Evolutionary conservation across 108 stramenopile species (phyloP).

Genomic region (Craspedostauros australis): DNA sequence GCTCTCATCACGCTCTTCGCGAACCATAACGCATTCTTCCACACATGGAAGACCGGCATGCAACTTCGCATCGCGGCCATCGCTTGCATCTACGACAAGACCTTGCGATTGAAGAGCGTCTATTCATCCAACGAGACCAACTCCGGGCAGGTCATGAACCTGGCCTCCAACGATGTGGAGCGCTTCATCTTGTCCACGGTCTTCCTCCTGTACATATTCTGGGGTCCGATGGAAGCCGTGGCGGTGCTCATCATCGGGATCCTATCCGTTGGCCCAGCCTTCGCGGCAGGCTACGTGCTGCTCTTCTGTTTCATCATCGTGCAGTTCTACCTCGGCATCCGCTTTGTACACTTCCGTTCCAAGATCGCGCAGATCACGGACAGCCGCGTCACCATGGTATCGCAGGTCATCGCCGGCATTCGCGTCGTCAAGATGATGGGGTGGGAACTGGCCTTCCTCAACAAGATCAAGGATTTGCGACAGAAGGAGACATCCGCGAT

Average conservation of each 20-base stretch:
- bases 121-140: constrained; percentile 22
- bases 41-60: constrained; percentile 57
- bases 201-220: constrained; percentile 66
- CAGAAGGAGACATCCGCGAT: constrained; percentile 61
- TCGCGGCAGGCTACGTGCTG: constrained; percentile 77
- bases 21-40: constrained; percentile 47
- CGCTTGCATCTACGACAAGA: constrained; percentile 74
- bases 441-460: constrained; percentile 65
- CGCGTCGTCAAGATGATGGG: constrained; percentile 85
- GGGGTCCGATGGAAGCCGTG: constrained; percentile 79
- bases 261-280: constrained; percentile 66
- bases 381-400: constrained; percentile 75
- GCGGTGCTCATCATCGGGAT: constrained; percentile 70
- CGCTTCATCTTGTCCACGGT: constrained; percentile 68
- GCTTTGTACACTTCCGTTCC: constrained; percentile 66
- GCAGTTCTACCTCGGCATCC: constrained; percentile 60
- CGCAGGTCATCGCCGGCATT: constrained; percentile 82
- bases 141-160: constrained; percentile 82
- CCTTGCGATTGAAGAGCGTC: constrained; percentile 35
- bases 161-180: constrained; percentile 91
- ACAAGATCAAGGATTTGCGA: constrained; percentile 59
- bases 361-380: constrained; percentile 84
- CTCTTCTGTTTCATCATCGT: constrained; percentile 78
- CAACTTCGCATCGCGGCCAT: constrained; percentile 65
- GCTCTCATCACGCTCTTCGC: neutral